Conservation (phyloP, 345 rosid species). For the Rubroshorea leprosula region DNA sequence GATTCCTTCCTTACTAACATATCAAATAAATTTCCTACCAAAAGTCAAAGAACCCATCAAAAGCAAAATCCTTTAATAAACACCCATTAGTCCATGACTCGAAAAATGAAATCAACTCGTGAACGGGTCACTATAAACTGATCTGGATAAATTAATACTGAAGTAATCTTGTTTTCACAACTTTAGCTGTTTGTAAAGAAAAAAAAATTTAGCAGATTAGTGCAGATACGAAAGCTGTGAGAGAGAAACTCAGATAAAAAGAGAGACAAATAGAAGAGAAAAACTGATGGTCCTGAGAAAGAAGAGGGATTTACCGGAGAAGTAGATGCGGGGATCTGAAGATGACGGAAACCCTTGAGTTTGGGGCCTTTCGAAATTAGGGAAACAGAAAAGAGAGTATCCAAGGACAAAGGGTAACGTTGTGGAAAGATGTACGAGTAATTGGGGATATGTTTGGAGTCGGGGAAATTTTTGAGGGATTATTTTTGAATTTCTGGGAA, state of each 20-base stretch:
- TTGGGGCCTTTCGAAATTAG: slow-evolving; percentile 30
- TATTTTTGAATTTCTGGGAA: too few species aligned
- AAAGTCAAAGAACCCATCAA: slow-evolving; percentile 15
- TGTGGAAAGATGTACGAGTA: neutral
- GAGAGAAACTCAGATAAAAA: neutral
- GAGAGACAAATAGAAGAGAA: too few species aligned
- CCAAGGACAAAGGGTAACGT: slow-evolving; percentile 16
- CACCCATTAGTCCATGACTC: slow-evolving; percentile 12
- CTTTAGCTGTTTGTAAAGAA: neutral
- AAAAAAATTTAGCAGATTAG: neutral
- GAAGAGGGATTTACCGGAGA: slow-evolving; percentile 12
- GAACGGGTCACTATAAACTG: neutral
- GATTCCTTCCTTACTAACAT: too few species aligned
- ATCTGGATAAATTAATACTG: neutral
- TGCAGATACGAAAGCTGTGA: neutral
- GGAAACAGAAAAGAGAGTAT: slow-evolving; percentile 10
- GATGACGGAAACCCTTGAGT: slow-evolving; percentile 32
- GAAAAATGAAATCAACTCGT: neutral
- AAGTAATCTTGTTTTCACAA: too few species aligned
- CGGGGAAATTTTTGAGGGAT: too few species aligned
- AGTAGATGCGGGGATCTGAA: slow-evolving; percentile 21
- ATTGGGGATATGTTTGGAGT: neutral
- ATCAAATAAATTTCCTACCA: too few species aligned
- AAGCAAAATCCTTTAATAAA: slow-evolving; percentile 6
- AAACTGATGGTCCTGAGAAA: neutral